Evolutionary conservation across 306 rosid genomes (phyloP), one percentile per base, ranked within the genome.

Genomic region (Benincasa hispida): DNA sequence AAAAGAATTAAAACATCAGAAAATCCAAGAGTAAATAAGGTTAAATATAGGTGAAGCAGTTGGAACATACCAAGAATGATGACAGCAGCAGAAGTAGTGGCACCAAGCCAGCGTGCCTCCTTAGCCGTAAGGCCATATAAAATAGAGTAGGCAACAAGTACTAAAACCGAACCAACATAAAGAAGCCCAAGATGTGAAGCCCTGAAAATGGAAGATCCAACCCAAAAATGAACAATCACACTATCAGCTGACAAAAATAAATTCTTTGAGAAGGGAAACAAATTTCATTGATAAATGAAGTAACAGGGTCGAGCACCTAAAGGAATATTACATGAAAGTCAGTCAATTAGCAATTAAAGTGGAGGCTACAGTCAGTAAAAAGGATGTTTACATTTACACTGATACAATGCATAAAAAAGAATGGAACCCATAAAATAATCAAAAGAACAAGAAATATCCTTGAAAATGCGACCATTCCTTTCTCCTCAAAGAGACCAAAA

Each of bases 181-280:
- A 95, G 99, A 79, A 90, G 86, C 54, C 91, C 92, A 73, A 95
- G 98, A 89, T 95, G 99, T 35, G 97, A 89, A 81, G 93, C 99
- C 93, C 99, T 95, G 83, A 42, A 81, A 32, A 77, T 79, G 82
- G 80, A 80, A 77, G 34, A 66, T 45, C 27, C 37, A 76, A 21
- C 19, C 32, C 53, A 67, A 21, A 67, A 39, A 21, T 67, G 74
- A 67, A 22, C 74, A 67, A 67, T 41, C 54, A 67, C 12, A 66
- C 73, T 21, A 37, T 39, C 24, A 2, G 72, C 25, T 19, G 10
- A 5, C 28, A 65, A n/a, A 34, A 5, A 34, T 17, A 34, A 18
- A 10, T 45, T 3, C 0, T 45, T 12, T 45, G 51, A 45, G 51
- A 13, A 1, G 51, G 51, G 51, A 45, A 45, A 45, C 51, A 45